Percentiles rank a stretch among this genome's conserved stretches.
phyloP scores from a whole-genome alignment of 2,329 filamentous ascomycete genomes.

The Shiraia bambusicola region DNA sequence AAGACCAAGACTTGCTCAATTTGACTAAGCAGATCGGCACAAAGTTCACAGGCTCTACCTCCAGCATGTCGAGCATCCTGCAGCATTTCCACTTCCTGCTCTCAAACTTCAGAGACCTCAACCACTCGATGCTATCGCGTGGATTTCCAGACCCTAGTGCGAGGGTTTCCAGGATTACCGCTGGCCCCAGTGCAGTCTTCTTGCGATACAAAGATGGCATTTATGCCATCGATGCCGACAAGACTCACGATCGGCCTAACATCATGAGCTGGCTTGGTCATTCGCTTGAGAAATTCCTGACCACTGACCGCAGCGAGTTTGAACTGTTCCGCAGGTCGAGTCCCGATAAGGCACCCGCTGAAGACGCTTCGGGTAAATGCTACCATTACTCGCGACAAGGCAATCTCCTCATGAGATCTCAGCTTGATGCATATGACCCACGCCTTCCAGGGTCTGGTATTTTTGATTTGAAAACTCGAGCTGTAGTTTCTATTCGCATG shows the following conservation, averaged over 20 bases:
- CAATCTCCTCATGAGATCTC: conserved; percentile 91
- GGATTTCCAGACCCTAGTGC: conserved; percentile 62
- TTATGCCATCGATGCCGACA: conserved; percentile 96
- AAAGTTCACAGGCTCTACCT: conserved; percentile 92
- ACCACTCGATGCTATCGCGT: conserved; percentile 66
- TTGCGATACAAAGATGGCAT: conserved; percentile 78
- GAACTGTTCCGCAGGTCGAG: conserved; percentile 69
- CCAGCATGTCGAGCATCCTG: conserved; percentile 87
- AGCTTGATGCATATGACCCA: conserved; percentile 85
- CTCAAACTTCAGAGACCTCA: conserved; percentile 77
- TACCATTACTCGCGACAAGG: conserved; percentile 87
- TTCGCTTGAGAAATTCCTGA: conserved; percentile 94
- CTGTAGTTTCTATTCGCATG: conserved; percentile 91
- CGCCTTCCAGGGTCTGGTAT: conserved; percentile 87
- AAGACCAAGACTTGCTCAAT: conserved; percentile 69
- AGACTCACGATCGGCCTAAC: conserved; percentile 81
- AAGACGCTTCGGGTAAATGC: conserved; percentile 58
- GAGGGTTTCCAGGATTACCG: conserved; percentile 71
- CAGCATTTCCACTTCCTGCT: conserved; percentile 92
- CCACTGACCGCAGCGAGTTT: conserved; percentile 76
- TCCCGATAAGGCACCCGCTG: conserved; percentile 66
- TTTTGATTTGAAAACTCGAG: conserved; percentile 94
- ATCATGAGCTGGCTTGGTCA: conserved; percentile 90
- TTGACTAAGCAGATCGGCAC: conserved; percentile 67
- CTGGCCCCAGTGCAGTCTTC: conserved; percentile 74